Conservation (phyloP, 768 basidiomycete species). For the Mycena galericulata region DNA sequence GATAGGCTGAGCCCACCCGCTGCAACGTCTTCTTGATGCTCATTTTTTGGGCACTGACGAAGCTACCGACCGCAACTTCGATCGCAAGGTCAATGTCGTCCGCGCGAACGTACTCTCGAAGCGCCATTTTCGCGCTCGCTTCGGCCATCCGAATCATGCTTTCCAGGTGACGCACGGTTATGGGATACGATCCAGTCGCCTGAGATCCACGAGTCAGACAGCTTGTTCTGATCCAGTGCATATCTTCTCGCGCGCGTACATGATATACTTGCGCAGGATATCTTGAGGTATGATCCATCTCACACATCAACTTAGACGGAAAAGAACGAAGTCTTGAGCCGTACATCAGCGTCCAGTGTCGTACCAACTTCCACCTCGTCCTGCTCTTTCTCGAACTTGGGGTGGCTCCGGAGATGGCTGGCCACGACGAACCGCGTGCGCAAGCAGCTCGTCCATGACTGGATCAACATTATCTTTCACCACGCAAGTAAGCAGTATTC, state of each 20-base stretch:
- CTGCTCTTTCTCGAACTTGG: constrained; percentile 85
- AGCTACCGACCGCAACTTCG: constrained; percentile 93
- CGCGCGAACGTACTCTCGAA: constrained; percentile 93
- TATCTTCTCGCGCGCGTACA: constrained; percentile 98
- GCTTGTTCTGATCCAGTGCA: constrained; percentile 96
- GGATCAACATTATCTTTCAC: constrained; percentile 99
- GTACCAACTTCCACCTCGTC: constrained; percentile 98
- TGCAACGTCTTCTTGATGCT: constrained; percentile 98
- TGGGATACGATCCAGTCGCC: constrained; percentile 98
- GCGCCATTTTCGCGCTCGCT: constrained; percentile 97
- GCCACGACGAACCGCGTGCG: constrained; percentile 99
- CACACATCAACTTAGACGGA: constrained; percentile 7
- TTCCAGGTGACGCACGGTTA: constrained; percentile 97
- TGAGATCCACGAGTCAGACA: constrained; percentile 95
- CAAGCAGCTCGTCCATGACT: constrained; percentile 95
- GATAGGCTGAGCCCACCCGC: constrained; percentile 68
- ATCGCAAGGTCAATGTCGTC: constrained; percentile 99
- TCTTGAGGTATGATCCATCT: constrained; percentile 95
- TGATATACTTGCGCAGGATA: constrained; percentile 95
- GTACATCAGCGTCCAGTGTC: constrained; percentile 88
- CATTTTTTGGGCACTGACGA: constrained; percentile 97
- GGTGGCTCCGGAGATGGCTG: constrained; percentile 94
- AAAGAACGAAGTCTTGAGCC: constrained; percentile 46
- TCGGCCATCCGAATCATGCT: constrained; percentile 99
- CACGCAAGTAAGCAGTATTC: too few relatives aligned